These are phyloP conservation scores for Heritiera littoralis DNA, from an alignment of 345 rosid species.

Conservation along the genomic window DNA sequence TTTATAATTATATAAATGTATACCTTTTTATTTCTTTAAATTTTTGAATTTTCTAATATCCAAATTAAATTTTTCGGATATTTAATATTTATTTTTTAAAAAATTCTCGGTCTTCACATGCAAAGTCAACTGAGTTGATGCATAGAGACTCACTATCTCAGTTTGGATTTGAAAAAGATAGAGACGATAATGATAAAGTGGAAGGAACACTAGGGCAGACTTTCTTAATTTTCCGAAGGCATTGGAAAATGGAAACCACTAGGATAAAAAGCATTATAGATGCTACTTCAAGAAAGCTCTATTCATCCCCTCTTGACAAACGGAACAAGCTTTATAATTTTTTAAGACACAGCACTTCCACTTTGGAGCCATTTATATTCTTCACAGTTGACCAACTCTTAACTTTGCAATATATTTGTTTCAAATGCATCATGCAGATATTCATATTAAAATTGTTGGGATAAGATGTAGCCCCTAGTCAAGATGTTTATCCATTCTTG, in stretches of 20 bases:
- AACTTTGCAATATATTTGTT: not conserved
- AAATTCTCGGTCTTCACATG: too few species aligned
- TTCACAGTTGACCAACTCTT: not conserved
- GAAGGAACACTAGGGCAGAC: not conserved
- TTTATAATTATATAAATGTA: too few species aligned
- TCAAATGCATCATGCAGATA: not conserved
- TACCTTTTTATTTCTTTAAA: too few species aligned
- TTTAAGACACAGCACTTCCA: not conserved
- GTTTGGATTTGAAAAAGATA: not conserved
- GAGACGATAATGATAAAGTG: not conserved
- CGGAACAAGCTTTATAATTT: not conserved
- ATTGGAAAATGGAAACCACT: not conserved
- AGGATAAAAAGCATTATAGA: not conserved
- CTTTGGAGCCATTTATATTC: not conserved
- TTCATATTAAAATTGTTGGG: not conserved
- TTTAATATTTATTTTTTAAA: too few species aligned
- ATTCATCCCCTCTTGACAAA: not conserved
- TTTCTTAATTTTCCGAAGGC: not conserved
- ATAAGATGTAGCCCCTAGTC: not conserved
- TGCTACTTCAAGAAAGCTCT: constrained; percentile 2
- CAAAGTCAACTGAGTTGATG: not conserved
- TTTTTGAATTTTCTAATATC: too few species aligned
- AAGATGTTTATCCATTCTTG: not conserved
- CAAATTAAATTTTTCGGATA: too few species aligned
- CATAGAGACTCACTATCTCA: not conserved